These are phyloP conservation scores for Solanum hybrid DNA, from an alignment of 305 asterid species.

Conservation along the genomic window DNA sequence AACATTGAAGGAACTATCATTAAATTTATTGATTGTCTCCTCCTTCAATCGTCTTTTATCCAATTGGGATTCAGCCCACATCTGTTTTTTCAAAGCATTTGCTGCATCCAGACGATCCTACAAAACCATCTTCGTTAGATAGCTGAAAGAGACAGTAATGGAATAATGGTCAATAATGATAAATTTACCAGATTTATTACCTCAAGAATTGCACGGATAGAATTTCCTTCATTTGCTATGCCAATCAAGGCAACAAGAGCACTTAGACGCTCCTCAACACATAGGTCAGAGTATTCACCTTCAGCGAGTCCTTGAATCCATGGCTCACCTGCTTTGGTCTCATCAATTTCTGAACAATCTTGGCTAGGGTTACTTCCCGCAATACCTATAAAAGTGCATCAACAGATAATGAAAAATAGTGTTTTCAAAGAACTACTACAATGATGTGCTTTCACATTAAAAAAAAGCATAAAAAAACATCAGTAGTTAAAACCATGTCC, in stretches of 20 bases:
- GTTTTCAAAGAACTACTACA: neutral
- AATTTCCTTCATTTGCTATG: constrained; percentile 93
- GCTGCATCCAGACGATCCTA: constrained; percentile 98
- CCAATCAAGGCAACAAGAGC: constrained; percentile 87
- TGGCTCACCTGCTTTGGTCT: constrained; percentile 76
- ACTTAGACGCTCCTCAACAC: constrained; percentile 92
- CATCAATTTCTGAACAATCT: constrained; percentile 73
- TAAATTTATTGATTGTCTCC: constrained; percentile 47
- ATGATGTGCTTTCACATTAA: neutral
- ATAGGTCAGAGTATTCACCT: constrained; percentile 92
- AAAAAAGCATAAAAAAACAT: neutral
- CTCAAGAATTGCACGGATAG: constrained; percentile 92
- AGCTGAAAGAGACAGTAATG: neutral
- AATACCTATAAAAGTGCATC: constrained; percentile 31
- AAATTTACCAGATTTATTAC: constrained; percentile 25
- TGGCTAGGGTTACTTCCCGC: constrained; percentile 33
- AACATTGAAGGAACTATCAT: constrained; percentile 49
- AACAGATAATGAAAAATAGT: constrained; percentile 3
- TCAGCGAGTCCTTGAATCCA: constrained; percentile 97
- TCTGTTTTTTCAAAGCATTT: constrained; percentile 79
- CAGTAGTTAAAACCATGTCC: neutral
- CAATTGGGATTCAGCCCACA: constrained; percentile 98
- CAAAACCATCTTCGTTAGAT: constrained; percentile 23
- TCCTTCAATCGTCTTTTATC: constrained; percentile 87
- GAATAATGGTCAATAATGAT: neutral